Evolutionary conservation across 1,284 basidiomycete species (phyloP), one percentile per base, ranked within the genome.

Genomic region (Neolentinus lepideus): DNA sequence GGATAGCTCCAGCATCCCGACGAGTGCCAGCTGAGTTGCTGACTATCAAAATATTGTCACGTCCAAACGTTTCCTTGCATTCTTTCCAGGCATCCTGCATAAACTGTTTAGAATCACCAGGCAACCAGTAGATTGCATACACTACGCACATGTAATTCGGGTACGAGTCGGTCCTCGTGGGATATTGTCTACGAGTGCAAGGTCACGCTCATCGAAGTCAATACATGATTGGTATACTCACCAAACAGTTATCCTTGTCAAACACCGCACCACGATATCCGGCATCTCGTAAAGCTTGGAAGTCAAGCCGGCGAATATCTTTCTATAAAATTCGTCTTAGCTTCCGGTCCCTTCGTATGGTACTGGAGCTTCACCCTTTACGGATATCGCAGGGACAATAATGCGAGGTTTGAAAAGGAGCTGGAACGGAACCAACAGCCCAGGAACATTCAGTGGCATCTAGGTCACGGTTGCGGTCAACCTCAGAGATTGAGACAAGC

Each of bases 241-340:
- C 94, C 62, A 98, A 71, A 66, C 96, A 98, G 63, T 99, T 98
- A 69, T 99, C 96, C 74, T 98, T 98, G 80, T 98, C 96, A 62
- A 98, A 89, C 0, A 99, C 86, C 11, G 90, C 88, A 31, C 89
- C 94, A 50, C 86, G 83, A 64, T 93, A 94, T 1, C 95, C 94
- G 16, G 84, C 83, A 55, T 76, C 75, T 58, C 80, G 79, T 36
- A 98, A 75, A 14, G 84, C 85, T n/a, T 65, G 64, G 78, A 94
- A 98, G 69, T 98, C 86, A 63, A 98, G 76, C 61, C 90, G 79
- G 69, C 90, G 85, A 63, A 98, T 93, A 67, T 92, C 94, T 91
- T 80, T 66, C 79, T 81, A 66, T 59, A 64, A 51, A 60, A 56
- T 57, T 59, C 59, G 61, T 55, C 24, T 14, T 57, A 60, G 21